Evolutionary conservation across 2,329 filamentous ascomycete genomes (phyloP), one percentile per base, ranked within the genome.

Genomic region (Emericellopsis cladophorae): DNA sequence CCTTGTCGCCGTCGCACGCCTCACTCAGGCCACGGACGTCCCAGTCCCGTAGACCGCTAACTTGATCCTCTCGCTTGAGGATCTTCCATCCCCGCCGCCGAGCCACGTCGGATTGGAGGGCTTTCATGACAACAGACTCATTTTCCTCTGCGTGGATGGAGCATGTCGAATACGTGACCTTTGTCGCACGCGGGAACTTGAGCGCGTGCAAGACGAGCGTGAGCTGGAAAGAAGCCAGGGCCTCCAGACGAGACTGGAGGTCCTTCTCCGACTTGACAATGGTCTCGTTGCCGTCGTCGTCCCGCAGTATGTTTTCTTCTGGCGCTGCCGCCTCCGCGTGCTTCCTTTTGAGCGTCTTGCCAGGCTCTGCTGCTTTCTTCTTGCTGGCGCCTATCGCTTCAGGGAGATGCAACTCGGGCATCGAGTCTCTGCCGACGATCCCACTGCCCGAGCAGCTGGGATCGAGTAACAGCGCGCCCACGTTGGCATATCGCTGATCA

Each of bases 361-460:
- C 35, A 7, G 16, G n/a, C 11, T 22, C 21, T n/a, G 23, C 22
- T 22, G 45, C 47, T 36, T 41, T 43, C 34, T 31, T 51, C 47
- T 8, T 40, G 46, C 24, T 45, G 40, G 34, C 40, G 42, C 23
- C 42, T 2, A 57, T 50, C 14, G 52, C 46, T 31, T 62, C 55
- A 2, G 68, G 70, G 23, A 94, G 66, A 45, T 80, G 69, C 33
- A 92, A 59, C 47, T 74, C 62, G 5, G 86, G 79, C 56, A 81
- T 75, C 36, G 88, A 84, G 50, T 95, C 88, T 16, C 92, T 75
- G 3, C 89, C 86, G 21, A 95, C 78, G 42, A 98, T 98, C 1
- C 92, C 92, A 55, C 87, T 95, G 0, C 92, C 92, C 2, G 89
- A 95, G 57, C 92, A 98, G 56, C 87, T 95, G 0, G 92, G 92